Conservation (phyloP, 805 yeast species). For the Candida chauliodis region DNA sequence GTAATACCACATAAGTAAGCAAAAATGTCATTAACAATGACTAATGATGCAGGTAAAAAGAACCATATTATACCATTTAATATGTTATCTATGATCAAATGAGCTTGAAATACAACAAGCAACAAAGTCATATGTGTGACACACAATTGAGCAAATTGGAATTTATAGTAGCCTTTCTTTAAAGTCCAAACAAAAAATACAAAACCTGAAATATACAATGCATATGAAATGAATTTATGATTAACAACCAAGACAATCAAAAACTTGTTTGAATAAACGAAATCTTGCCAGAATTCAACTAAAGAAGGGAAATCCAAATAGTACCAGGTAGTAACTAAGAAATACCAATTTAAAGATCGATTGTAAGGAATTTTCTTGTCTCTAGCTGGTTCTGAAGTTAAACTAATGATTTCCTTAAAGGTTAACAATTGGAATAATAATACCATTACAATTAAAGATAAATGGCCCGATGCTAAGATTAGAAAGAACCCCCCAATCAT, state of each 20-base stretch:
- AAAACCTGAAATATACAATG: constrained; percentile 81
- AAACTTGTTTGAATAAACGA: constrained; percentile 48
- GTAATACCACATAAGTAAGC: constrained; percentile 97
- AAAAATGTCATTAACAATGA: constrained; percentile 90
- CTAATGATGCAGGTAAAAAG: constrained; percentile 84
- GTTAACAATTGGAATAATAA: constrained; percentile 74
- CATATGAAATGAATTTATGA: constrained; percentile 81
- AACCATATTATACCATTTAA: constrained; percentile 93
- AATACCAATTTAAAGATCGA: constrained; percentile 87
- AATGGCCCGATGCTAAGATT: constrained; percentile 78
- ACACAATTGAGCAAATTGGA: constrained; percentile 92
- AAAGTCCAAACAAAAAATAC: constrained; percentile 85
- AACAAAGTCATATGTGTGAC: constrained; percentile 91
- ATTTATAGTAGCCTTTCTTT: constrained; percentile 82
- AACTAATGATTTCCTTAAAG: constrained; percentile 84
- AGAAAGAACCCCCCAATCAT: constrained; percentile 76
- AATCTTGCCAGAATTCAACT: constrained; percentile 59
- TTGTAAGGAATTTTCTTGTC: constrained; percentile 82
- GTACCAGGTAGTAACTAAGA: constrained; percentile 80
- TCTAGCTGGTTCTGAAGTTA: constrained; percentile 79
- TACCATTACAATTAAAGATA: constrained; percentile 71
- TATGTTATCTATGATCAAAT: constrained; percentile 84
- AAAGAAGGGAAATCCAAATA: constrained; percentile 85
- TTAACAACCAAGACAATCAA: constrained; percentile 63
- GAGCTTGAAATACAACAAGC: constrained; percentile 90